Base-by-base conservation (phyloP, 257 asterid genomes). In the Ajuga chamaepitys region DNA sequence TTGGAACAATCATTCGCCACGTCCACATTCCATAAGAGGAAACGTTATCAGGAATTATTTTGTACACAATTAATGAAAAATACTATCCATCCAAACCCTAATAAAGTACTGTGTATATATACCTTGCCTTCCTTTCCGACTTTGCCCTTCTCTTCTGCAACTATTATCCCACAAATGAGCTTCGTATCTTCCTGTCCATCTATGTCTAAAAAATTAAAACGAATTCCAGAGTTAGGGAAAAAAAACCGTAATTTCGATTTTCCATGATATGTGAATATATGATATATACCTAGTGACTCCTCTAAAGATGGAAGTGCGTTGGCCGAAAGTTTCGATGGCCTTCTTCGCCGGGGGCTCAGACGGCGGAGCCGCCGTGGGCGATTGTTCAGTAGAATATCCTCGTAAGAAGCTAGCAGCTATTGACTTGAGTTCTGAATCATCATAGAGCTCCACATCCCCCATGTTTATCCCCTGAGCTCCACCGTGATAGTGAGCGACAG, bases 71-170 rank as follows among this genome's bases (percentile, higher is more conserved):
- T 37, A 16, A 50, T 9, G 37, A 10, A 14, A 2, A 66, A 14
- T 9, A 18, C 10, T 38, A 60, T 65, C 56, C n/a, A 59, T 18
- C 1, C 7, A 9, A 78, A 67, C 78, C 83, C 85, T 82, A 75
- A 58, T 61, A 13, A 16, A 14, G 6, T 20, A 59, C 21, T n/a
- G 5, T 22, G 5, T 35, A 5, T 12, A 69, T 80, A 38, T 9
- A 87, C 96, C 97, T 90, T 90, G 97, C 58, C 96, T 88, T 73
- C 97, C 97, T 83, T 91, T 91, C 68, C 97, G 80, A 63, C 91
- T 91, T 78, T 91, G 98, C 54, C 98, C 98, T 86, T 91, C 89
- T 71, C 95, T 84, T 74, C 95, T 77, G 82, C 97, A 88, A 75
- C 86, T 85, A 54, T 88, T 91, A 42, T 91, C 97, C 97, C 97